These are phyloP conservation scores for Xylariaceae sp. DNA, from an alignment of 2,329 filamentous ascomycete genomes.

Conservation along the genomic window DNA sequence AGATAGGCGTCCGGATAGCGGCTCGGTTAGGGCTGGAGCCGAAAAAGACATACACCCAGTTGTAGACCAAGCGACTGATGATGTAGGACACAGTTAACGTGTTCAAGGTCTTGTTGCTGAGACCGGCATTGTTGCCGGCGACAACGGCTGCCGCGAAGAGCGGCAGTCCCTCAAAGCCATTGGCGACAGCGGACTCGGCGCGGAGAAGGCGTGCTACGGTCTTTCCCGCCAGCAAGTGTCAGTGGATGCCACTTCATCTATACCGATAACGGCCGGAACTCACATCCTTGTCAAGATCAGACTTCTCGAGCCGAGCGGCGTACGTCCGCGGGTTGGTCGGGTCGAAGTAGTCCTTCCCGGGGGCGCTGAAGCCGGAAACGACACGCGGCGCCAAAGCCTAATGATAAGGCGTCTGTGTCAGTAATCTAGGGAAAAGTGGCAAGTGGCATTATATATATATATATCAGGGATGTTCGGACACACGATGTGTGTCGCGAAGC, in stretches of 20 bases:
- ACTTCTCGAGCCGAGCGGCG: constrained; percentile 22
- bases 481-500: no score
- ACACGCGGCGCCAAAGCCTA: constrained; percentile 26
- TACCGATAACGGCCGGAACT: constrained; percentile 1
- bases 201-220: constrained; percentile 23
- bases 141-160: constrained; percentile 31
- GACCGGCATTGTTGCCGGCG: constrained; percentile 27
- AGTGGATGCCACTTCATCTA: background rate
- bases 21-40: constrained; percentile 25
- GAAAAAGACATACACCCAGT: constrained; percentile 30
- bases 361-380: constrained; percentile 28
- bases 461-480: no score
- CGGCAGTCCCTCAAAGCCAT: constrained; percentile 32
- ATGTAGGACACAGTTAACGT: constrained; percentile 25
- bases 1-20: constrained; percentile 24
- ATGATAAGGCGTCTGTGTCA: background rate
- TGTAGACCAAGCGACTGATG: constrained; percentile 27
- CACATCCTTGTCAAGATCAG: constrained; percentile 30
- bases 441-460: no score
- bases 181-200: constrained; percentile 28
- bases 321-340: constrained; percentile 27
- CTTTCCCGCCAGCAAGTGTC: constrained; percentile 11
- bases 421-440: background rate
- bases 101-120: constrained; percentile 24
- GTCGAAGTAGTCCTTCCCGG: constrained; percentile 31